phyloP scores from a whole-genome alignment of 2,329 filamentous ascomycete genomes.

The Aaosphaeria arxii region DNA sequence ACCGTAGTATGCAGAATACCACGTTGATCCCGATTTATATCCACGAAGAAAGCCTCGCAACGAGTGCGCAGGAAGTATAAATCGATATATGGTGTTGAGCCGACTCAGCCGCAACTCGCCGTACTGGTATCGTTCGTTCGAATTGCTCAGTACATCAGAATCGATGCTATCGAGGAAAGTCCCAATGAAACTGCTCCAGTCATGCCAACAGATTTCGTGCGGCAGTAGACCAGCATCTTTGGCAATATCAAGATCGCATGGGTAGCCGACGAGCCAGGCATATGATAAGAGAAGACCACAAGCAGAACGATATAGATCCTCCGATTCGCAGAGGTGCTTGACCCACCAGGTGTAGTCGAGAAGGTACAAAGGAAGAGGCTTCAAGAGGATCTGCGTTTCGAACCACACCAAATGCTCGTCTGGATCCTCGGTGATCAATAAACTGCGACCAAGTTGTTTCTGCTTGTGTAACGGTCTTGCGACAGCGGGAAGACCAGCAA shows the following conservation, averaged over 20 bases:
- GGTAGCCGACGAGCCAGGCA: conserved; percentile 11
- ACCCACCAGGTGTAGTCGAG: conserved; percentile 11
- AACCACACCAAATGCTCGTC: conserved; percentile 33
- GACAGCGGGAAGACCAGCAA: conserved; percentile 8
- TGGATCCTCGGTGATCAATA: conserved; percentile 33
- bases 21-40: conserved; percentile 5
- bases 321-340: conserved; percentile 6
- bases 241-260: conserved; percentile 12
- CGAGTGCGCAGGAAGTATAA: conserved; percentile 4
- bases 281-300: conserved; percentile 16
- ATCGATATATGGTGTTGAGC: conserved; percentile 30
- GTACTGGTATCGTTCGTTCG: conserved; percentile 41
- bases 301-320: conserved; percentile 8
- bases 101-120: conserved; percentile 44
- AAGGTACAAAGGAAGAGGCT: conserved; percentile 10
- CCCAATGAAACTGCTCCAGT: conserved; percentile 10
- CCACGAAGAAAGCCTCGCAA: conserved; percentile 6
- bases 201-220: conserved; percentile 7
- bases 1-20: conserved; percentile 10
- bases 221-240: conserved; percentile 5
- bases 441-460: conserved; percentile 19
- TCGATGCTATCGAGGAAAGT: conserved; percentile 8
- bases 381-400: conserved; percentile 9
- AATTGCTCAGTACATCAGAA: conserved; percentile 3
- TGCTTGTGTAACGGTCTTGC: conserved; percentile 26